A percentile compares a stretch with the other conserved stretches of the same genome.
Evolutionary conservation across 805 yeast genomes (phyloP).

Genomic region (Myxozyma neotropica): DNA sequence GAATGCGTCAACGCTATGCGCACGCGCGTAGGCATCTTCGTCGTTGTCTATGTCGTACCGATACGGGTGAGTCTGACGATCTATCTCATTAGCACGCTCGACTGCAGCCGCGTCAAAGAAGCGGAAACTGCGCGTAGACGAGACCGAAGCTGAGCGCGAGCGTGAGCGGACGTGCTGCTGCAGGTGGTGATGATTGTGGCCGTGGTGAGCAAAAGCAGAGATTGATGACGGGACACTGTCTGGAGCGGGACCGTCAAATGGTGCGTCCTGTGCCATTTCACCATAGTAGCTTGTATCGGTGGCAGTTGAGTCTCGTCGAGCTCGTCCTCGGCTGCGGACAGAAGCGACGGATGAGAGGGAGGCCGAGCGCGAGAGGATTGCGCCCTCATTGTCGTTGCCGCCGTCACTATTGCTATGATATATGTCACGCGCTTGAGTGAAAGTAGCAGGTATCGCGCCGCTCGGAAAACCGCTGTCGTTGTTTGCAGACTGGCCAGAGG

Average conservation of each 20-base stretch:
- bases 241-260: constrained; percentile 38
- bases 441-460: background rate
- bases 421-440: background rate
- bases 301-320: constrained; percentile 29
- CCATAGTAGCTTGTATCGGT: constrained; percentile 29
- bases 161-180: constrained; percentile 7
- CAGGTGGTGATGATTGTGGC: background rate
- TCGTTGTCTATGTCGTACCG: constrained; percentile 38
- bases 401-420: background rate
- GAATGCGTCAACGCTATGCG: constrained; percentile 6
- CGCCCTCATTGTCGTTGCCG: background rate
- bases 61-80: constrained; percentile 39
- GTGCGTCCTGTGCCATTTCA: constrained; percentile 37
- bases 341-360: constrained; percentile 13
- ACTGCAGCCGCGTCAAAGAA: constrained; percentile 85
- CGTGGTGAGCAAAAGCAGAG: constrained; percentile 34
- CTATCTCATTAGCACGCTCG: constrained; percentile 61
- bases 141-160: constrained; percentile 28
- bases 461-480: background rate
- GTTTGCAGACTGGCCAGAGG: background rate
- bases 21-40: constrained; percentile 40
- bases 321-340: constrained; percentile 19
- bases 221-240: constrained; percentile 37
- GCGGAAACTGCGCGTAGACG: constrained; percentile 53
- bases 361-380: constrained; percentile 6